These are phyloP conservation scores for Xylaria scruposa DNA, from an alignment of 495 filamentous ascomycete species.

Conservation along the genomic window DNA sequence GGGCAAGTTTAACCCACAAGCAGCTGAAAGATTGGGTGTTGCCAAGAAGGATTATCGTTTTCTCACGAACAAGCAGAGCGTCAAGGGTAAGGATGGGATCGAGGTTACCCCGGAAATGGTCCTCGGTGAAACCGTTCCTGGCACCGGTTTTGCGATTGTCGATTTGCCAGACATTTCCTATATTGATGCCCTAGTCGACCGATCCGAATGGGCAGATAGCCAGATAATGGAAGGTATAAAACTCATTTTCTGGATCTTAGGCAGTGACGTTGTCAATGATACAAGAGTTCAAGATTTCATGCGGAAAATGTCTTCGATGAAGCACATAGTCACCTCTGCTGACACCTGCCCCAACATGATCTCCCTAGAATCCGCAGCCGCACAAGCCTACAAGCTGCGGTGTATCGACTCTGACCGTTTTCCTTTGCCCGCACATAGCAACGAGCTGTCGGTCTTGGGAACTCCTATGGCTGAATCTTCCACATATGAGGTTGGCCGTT, in stretches of 20 bases:
- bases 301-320: constrained; percentile 58
- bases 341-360: constrained; percentile 77
- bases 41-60: constrained; percentile 55
- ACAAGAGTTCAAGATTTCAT: constrained; percentile 72
- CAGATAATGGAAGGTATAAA: constrained; percentile 69
- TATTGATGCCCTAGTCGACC: constrained; percentile 67
- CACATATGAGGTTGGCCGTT: constrained; percentile 34
- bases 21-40: constrained; percentile 67
- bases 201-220: constrained; percentile 74
- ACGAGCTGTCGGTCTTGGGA: constrained; percentile 36
- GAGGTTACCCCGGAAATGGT: constrained; percentile 64
- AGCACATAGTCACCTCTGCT: constrained; percentile 77
- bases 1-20: constrained; percentile 76
- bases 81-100: constrained; percentile 59
- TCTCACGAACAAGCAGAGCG: constrained; percentile 58
- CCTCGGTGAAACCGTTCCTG: constrained; percentile 44
- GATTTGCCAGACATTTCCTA: constrained; percentile 76
- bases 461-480: constrained; percentile 25
- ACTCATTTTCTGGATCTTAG: constrained; percentile 82
- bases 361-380: constrained; percentile 66
- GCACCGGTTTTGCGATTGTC: constrained; percentile 73
- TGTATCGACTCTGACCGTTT: constrained; percentile 73
- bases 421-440: constrained; percentile 67
- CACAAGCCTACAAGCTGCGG: constrained; percentile 68
- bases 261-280: constrained; percentile 67